These are phyloP conservation scores for Debaryomycetaceae sp. DNA, from an alignment of 1,139 yeast species.

Conservation along the genomic window DNA sequence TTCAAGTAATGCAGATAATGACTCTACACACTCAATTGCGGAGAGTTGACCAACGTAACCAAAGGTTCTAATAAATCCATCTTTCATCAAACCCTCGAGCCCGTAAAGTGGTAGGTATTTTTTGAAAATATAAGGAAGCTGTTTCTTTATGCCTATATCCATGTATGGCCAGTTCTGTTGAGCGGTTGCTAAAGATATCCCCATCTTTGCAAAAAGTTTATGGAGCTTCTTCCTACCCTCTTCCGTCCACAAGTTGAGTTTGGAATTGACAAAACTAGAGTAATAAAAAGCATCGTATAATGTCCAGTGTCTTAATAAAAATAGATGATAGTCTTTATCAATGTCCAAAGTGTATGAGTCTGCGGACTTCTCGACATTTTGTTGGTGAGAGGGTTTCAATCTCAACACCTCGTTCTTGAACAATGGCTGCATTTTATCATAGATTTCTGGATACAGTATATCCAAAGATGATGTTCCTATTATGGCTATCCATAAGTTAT, in stretches of 20 bases:
- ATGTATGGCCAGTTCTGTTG: slow-evolving; percentile 91
- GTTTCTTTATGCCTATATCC: slow-evolving; percentile 75
- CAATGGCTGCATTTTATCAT: slow-evolving; percentile 68
- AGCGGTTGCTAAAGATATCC: slow-evolving; percentile 82
- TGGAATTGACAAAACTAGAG: slow-evolving; percentile 86
- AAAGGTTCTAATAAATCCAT: slow-evolving; percentile 80
- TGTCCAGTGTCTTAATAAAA: slow-evolving; percentile 89
- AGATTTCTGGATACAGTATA: slow-evolving; percentile 70
- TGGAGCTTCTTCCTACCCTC: slow-evolving; percentile 85
- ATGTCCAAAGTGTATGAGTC: slow-evolving; percentile 64
- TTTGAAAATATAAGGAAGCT: slow-evolving; percentile 64
- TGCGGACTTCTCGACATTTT: slow-evolving; percentile 42
- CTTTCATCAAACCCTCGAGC: slow-evolving; percentile 75
- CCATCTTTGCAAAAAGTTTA: slow-evolving; percentile 94
- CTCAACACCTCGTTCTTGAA: slow-evolving; percentile 82
- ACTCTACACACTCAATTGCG: slow-evolving; percentile 92
- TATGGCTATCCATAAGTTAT: slow-evolving; percentile 80
- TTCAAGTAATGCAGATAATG: slow-evolving; percentile 81
- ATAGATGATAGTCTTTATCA: slow-evolving; percentile 83
- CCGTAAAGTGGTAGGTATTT: slow-evolving; percentile 75
- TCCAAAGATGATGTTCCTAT: slow-evolving; percentile 87
- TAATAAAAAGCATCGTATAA: slow-evolving; percentile 87
- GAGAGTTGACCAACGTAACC: slow-evolving; percentile 86
- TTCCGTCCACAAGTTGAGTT: slow-evolving; percentile 84
- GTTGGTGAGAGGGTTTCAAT: slow-evolving; percentile 36